Base-by-base conservation (phyloP, 192 early-diverging fungal species). In the Umbelopsis sp. region DNA sequence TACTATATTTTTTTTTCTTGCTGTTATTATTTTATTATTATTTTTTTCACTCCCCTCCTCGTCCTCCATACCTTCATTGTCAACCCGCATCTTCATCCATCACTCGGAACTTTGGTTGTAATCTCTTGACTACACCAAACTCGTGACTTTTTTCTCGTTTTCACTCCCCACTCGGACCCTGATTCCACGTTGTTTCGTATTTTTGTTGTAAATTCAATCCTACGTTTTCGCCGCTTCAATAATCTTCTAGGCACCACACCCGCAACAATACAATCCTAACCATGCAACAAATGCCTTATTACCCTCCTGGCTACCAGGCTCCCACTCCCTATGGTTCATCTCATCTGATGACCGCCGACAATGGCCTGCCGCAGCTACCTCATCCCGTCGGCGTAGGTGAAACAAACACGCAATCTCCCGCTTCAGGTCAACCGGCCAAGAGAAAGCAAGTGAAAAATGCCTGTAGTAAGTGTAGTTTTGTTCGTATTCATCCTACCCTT, bases 371-470 rank as follows among this genome's bases (percentile, higher is more conserved):
- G 49, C 72, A 67, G 23, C 53, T 74, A 9, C 61, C 64, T 44
- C 72, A 68, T 64, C 67, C 72, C 41, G 55, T 55, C 23, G 15
- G 61, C 55, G 15, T 70, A 7, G 33, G 55, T 33, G 55, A 61
- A 18, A 13, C 55, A 61, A 61, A 61, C 55, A 61, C 55, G 30
- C 55, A 25, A 61, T 61, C 55, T 35, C 55, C 47, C 46, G 71
- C 49, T 49, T n/a, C 44, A 2, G 27, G 27, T 30, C 74, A 71
- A 25, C 41, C 69, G n/a, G 25, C 48, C n/a, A 75, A 75, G 35
- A 58, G 74, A 67, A 75, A 75, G 50, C 74, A 75, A 70, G 74
- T 75, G 9, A 75, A 75, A 22, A 75, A 75, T 46, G 74, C 74
- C 48, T 75, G 74, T n/a, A 70, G 74, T 75, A 75, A 75, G 69